Evolutionary conservation across 495 filamentous ascomycete species (phyloP), one percentile per base, ranked within the genome.

Genomic region (Letharia lupina): DNA sequence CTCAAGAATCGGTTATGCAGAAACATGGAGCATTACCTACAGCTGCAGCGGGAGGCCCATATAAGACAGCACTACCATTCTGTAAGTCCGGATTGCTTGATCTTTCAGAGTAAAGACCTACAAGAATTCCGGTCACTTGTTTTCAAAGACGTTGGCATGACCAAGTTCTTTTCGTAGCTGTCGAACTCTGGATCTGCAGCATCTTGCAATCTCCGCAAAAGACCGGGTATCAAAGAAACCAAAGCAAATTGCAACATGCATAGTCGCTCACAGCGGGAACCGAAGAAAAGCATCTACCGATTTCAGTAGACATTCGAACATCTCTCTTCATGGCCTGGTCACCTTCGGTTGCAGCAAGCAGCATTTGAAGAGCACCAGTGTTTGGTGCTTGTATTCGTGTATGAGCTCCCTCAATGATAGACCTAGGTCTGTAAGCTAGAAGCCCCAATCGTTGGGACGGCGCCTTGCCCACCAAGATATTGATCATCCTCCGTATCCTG

Each of bases 211-310:
- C 85, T 87, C 65, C 91, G 83, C 67, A 98, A 84, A 39, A 98
- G 82, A 37, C 91, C 91, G 39, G 94, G 94, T 74, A 98, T 93
- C 68, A 98, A 78, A 42, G 94, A 97, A 61, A 98, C 86, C 8
- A 98, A 82, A 5, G 93, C 93, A 75, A 98, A 98, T 73, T 98
- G 94, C 75, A 96, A 91, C 91, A 98, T 93, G 84, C 94, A 98
- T 61, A 98, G 77, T 44, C 89, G 83, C 74, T 98, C 94, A 74
- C 94, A 98, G 65, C 93, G 86, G 15, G 92, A 89, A 52, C 94
- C 95, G 71, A 98, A 98, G 79, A 98, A 98, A 45, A 98, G 86
- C 92, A 98, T 98, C 93, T 97, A 71, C 3, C 40, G 35, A 28
- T n/a, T 59, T 59, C n/a, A 66, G 67, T 23, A 70, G 62, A 40